Conservation (phyloP, 805 yeast species). For the Ogataea saltuana region DNA sequence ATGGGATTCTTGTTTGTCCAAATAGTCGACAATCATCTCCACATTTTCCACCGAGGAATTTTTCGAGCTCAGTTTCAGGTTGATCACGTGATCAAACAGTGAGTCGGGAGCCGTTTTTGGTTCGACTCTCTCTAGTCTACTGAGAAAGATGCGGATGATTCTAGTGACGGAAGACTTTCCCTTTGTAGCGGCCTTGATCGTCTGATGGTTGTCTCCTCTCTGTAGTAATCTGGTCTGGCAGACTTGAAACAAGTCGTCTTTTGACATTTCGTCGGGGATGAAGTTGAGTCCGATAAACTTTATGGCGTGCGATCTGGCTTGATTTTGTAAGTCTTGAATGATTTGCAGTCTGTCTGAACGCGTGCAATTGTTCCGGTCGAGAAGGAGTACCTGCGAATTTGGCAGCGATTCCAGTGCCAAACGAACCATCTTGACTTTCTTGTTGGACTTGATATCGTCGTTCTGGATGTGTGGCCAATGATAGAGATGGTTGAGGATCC, state of each 20-base stretch:
- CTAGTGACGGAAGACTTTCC: slow-evolving; percentile 49
- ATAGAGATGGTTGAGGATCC: slow-evolving; percentile 52
- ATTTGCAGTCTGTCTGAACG: slow-evolving; percentile 63
- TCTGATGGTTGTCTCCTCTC: slow-evolving; percentile 83
- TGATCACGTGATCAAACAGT: slow-evolving; percentile 59
- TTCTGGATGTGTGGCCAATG: slow-evolving; percentile 76
- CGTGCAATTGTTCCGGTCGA: slow-evolving; percentile 78
- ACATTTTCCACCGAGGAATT: slow-evolving; percentile 50
- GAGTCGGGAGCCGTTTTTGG: slow-evolving; percentile 51
- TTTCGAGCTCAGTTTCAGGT: slow-evolving; percentile 43
- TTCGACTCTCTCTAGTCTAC: slow-evolving; percentile 59
- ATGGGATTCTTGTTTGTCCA: too few relatives aligned
- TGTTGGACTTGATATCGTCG: slow-evolving; percentile 57
- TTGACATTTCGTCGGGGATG: slow-evolving; percentile 34
- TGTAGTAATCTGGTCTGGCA: slow-evolving; percentile 55
- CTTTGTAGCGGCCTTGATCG: slow-evolving; percentile 50
- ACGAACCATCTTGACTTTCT: slow-evolving; percentile 45
- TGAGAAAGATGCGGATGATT: slow-evolving; percentile 69
- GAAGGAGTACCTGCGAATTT: slow-evolving; percentile 48
- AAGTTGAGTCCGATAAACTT: slow-evolving; percentile 65
- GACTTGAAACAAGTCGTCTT: slow-evolving; percentile 40
- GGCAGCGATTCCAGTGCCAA: slow-evolving; percentile 39
- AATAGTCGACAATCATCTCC: slow-evolving; percentile 6
- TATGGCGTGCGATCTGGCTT: too few relatives aligned
- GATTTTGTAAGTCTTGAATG: slow-evolving; percentile 52